Conservation (phyloP, 352 stramenopile genomes). For the Globisporangium parvum region DNA sequence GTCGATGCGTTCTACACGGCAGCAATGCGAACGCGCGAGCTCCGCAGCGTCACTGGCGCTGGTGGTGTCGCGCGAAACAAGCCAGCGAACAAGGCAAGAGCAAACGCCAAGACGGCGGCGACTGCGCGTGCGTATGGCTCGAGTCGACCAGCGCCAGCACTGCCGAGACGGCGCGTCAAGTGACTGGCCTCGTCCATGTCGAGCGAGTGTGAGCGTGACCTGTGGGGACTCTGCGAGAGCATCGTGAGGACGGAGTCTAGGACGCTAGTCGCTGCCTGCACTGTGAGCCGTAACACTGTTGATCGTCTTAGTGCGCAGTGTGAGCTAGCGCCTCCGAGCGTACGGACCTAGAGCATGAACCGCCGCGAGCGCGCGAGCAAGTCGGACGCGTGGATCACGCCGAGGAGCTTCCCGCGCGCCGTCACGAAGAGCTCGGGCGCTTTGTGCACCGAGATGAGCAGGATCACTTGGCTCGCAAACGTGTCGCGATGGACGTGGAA, state of each 20-base stretch:
- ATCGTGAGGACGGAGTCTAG: no score
- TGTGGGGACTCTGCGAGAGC: no score
- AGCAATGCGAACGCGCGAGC: slow-evolving; percentile 53
- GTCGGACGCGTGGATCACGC: slow-evolving; percentile 63
- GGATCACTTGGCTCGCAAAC: slow-evolving; percentile 61
- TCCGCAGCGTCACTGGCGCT: slow-evolving; percentile 7
- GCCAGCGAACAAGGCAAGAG: neutral
- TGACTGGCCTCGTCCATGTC: neutral
- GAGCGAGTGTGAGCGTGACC: neutral
- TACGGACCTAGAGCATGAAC: slow-evolving; percentile 36
- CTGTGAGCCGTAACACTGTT: neutral
- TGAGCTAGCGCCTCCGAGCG: neutral
- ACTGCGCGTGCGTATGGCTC: slow-evolving; percentile 1
- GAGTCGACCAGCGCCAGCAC: neutral
- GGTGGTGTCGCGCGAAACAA: neutral
- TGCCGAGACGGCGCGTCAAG: slow-evolving; percentile 3
- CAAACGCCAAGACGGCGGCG: neutral
- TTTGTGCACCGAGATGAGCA: slow-evolving; percentile 81
- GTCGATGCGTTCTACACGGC: slow-evolving; percentile 65
- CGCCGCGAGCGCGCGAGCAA: slow-evolving; percentile 54
- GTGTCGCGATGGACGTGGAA: slow-evolving; percentile 68
- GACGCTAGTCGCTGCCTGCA: neutral
- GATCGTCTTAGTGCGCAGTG: neutral
- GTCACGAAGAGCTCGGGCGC: slow-evolving; percentile 70
- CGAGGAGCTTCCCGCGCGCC: slow-evolving; percentile 58